Percentiles rank a stretch among this genome's conserved stretches.
phyloP scores from a whole-genome alignment of 495 filamentous ascomycete genomes.

The Parathielavia appendiculata region DNA sequence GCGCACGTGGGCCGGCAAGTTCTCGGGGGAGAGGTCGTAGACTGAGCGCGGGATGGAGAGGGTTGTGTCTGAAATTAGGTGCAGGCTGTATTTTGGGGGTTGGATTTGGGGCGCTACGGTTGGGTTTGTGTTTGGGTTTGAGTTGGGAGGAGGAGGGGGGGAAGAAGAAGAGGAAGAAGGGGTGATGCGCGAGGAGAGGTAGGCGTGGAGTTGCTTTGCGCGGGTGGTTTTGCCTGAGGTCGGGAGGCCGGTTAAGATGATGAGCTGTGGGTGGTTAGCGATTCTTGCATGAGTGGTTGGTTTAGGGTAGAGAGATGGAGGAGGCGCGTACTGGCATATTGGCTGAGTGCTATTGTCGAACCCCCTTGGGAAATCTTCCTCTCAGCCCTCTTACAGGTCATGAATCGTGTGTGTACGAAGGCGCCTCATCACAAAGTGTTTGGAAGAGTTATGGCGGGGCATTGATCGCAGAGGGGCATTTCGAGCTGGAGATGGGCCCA shows the following conservation, averaged over 20 bases:
- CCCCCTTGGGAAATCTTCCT: neutral
- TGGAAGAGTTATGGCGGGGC: constrained; percentile 10
- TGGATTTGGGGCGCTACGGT: constrained; percentile 26
- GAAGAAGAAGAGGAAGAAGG: constrained; percentile 15
- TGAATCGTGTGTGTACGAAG: no score
- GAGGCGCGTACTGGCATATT: constrained; percentile 12
- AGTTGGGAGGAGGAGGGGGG: no score
- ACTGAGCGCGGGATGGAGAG: constrained; percentile 57
- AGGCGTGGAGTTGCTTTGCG: constrained; percentile 66
- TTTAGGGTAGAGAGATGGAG: neutral
- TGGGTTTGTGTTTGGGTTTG: neutral
- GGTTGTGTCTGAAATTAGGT: constrained; percentile 62
- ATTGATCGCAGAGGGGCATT: neutral
- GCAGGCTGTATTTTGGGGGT: constrained; percentile 48
- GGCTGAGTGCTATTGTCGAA: neutral
- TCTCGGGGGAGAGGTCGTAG: constrained; percentile 53
- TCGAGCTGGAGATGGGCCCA: neutral
- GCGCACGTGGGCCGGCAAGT: constrained; percentile 43
- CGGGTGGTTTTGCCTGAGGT: constrained; percentile 90
- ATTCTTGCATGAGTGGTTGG: neutral
- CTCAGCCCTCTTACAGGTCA: neutral
- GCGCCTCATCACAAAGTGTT: no score
- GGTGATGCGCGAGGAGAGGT: constrained; percentile 55
- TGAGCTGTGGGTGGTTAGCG: constrained; percentile 54
- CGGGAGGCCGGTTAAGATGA: constrained; percentile 88